These are phyloP conservation scores for Eimeria acervulina DNA, from an alignment of 169 alveolate genomes.

Conservation along the genomic window DNA sequence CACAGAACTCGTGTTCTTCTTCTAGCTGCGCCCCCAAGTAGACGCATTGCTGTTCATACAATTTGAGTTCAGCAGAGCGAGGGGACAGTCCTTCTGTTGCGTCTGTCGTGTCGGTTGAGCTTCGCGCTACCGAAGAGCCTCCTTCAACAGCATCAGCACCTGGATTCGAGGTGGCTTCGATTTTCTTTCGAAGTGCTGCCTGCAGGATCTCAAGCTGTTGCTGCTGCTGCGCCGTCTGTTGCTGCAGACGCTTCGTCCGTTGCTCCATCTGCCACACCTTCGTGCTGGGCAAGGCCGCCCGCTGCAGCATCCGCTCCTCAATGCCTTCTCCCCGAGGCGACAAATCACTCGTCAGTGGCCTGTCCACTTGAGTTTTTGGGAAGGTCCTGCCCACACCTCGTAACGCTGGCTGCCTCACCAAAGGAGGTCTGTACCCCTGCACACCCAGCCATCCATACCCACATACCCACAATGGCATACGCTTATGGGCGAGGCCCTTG, in stretches of 20 bases:
- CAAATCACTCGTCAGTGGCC: not conserved
- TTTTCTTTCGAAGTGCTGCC: slow-evolving; percentile 57
- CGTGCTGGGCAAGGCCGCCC: slow-evolving; percentile 74
- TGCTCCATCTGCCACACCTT: slow-evolving; percentile 79
- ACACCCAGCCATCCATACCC: not conserved
- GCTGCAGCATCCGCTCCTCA: slow-evolving; percentile 29
- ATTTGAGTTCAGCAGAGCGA: slow-evolving; percentile 27
- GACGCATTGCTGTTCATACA: slow-evolving; percentile 63
- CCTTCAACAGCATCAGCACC: not conserved
- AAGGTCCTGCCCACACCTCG: slow-evolving; percentile 5
- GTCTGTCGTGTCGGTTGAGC: not conserved
- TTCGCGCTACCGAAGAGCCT: not conserved
- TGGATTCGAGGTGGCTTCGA: not conserved
- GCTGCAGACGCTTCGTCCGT: slow-evolving; percentile 43
- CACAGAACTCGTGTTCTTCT: slow-evolving; percentile 58
- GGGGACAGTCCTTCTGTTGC: slow-evolving; percentile 58
- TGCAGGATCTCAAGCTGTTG: slow-evolving; percentile 66
- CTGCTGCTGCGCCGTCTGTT: slow-evolving; percentile 65
- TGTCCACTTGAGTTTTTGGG: not conserved
- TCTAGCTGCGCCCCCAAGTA: slow-evolving; percentile 64
- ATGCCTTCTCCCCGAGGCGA: slow-evolving; percentile 66
- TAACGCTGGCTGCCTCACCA: slow-evolving; percentile 28
- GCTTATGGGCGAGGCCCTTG: not conserved
- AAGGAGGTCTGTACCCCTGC: slow-evolving; percentile 53
- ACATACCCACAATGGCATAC: not conserved